These are phyloP conservation scores for Trichoderma koningii DNA, from an alignment of 2,329 filamentous ascomycete species.

Conservation along the genomic window DNA sequence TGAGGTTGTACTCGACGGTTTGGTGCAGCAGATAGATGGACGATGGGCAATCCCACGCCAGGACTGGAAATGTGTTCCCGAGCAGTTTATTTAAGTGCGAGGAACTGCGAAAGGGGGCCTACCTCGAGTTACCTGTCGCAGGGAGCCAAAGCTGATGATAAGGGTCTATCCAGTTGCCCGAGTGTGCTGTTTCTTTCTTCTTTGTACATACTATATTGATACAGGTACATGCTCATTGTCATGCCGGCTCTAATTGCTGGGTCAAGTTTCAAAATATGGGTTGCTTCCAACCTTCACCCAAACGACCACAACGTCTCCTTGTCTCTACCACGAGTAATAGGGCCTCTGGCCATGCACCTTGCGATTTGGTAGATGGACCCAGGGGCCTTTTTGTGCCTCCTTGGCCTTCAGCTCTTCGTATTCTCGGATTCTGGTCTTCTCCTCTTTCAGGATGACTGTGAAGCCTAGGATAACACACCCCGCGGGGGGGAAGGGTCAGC, in stretches of 20 bases:
- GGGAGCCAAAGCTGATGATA: slow-evolving; percentile 1
- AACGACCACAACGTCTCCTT: not conserved
- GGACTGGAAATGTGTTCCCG: not conserved
- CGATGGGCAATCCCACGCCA: not conserved
- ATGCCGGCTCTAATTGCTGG: slow-evolving; percentile 11
- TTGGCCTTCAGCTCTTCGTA: slow-evolving; percentile 77
- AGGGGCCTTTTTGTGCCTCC: slow-evolving; percentile 73
- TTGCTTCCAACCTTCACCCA: not conserved
- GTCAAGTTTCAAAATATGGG: not conserved
- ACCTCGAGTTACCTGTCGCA: not conserved
- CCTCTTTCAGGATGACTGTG: slow-evolving; percentile 85
- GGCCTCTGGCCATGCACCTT: slow-evolving; percentile 81
- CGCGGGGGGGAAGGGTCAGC: not conserved
- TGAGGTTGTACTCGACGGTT: slow-evolving; percentile 4
- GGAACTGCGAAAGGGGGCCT: not conserved
- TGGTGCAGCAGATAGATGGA: not conserved
- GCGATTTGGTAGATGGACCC: slow-evolving; percentile 85
- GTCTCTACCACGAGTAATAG: slow-evolving; percentile 82
- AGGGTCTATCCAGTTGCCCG: slow-evolving; percentile 11
- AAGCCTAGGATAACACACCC: slow-evolving; percentile 55
- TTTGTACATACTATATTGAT: slow-evolving; percentile 42
- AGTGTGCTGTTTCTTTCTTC: slow-evolving; percentile 34
- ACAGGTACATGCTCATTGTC: slow-evolving; percentile 32
- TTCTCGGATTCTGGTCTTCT: slow-evolving; percentile 82
- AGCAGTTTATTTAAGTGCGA: not conserved